phyloP scores from a whole-genome alignment of 495 filamentous ascomycete species.

The Pseudevernia furfuracea region DNA sequence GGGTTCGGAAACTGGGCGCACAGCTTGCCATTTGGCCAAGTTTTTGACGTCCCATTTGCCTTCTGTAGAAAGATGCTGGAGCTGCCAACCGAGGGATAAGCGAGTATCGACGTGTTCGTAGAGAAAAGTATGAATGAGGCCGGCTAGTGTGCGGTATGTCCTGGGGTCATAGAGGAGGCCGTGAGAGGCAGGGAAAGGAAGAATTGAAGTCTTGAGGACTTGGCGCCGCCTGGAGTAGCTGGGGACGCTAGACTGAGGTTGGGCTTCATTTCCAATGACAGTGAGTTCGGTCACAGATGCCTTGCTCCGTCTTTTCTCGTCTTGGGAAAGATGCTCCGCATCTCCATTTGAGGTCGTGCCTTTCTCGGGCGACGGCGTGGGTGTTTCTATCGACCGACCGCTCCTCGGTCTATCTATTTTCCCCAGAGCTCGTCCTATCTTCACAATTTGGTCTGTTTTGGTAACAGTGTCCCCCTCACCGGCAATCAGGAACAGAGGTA shows the following conservation, averaged over 20 bases:
- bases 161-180: conserved; percentile 74
- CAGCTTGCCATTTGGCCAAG: conserved; percentile 78
- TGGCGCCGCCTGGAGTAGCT: conserved; percentile 30
- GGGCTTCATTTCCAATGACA: conserved; percentile 8
- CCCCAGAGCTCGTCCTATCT: conserved; percentile 56
- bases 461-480: conserved; percentile 72
- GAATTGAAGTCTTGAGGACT: conserved; percentile 59
- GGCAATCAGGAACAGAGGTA: conserved; percentile 70
- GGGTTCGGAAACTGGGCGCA: conserved; percentile 65
- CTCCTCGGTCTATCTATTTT: conserved; percentile 8
- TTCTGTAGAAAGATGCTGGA: conserved; percentile 73
- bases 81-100: conserved; percentile 79
- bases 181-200: conserved; percentile 75
- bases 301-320: conserved; percentile 12
- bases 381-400: neutral
- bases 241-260: neutral
- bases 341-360: neutral
- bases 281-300: conserved; percentile 16
- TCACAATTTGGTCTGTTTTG: conserved; percentile 58
- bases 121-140: conserved; percentile 77
- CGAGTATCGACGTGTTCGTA: conserved; percentile 64
- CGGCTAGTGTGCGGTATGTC: conserved; percentile 66
- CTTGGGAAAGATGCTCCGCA: neutral
- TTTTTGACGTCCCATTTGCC: conserved; percentile 99
- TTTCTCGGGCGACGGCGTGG: neutral